Evolutionary conservation across 1,284 basidiomycete genomes (phyloP).

Genomic region (Peniophora sp.): DNA sequence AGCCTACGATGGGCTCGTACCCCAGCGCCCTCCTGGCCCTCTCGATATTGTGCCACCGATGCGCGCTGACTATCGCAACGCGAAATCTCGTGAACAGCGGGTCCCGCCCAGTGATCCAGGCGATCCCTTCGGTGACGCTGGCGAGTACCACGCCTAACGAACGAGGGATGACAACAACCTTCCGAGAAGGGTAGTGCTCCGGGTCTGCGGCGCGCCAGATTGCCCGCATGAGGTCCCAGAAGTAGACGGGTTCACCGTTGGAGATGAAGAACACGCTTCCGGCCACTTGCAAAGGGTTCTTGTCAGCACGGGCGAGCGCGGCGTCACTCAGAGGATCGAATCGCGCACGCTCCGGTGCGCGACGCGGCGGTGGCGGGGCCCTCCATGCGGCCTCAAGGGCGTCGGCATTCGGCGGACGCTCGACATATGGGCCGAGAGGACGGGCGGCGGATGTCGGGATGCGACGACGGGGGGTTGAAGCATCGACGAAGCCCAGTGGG

Average conservation of each 20-base stretch:
- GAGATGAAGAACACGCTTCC: slow-evolving; percentile 97
- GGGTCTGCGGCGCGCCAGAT: slow-evolving; percentile 66
- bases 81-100: slow-evolving; percentile 88
- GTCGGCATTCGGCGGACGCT: slow-evolving; percentile 50
- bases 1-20: slow-evolving; percentile 85
- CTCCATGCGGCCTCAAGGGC: slow-evolving; percentile 56
- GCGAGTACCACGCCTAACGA: slow-evolving; percentile 66
- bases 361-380: slow-evolving; percentile 34
- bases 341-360: slow-evolving; percentile 66
- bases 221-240: slow-evolving; percentile 90
- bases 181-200: slow-evolving; percentile 27
- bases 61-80: slow-evolving; percentile 69
- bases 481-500: slow-evolving; percentile 55
- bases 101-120: slow-evolving; percentile 72
- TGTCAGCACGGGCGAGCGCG: slow-evolving; percentile 41
- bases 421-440: slow-evolving; percentile 73
- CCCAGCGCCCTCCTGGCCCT: slow-evolving; percentile 88
- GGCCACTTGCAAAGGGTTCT: slow-evolving; percentile 60
- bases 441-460: slow-evolving; percentile 74
- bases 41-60: slow-evolving; percentile 92
- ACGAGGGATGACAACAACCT: slow-evolving; percentile 51
- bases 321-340: slow-evolving; percentile 65
- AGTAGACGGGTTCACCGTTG: slow-evolving; percentile 92
- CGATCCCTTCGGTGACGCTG: slow-evolving; percentile 66
- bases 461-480: slow-evolving; percentile 52